These are phyloP conservation scores for Dioscorea dumetorum DNA, from an alignment of 106 monocot genomes.

Conservation along the genomic window DNA sequence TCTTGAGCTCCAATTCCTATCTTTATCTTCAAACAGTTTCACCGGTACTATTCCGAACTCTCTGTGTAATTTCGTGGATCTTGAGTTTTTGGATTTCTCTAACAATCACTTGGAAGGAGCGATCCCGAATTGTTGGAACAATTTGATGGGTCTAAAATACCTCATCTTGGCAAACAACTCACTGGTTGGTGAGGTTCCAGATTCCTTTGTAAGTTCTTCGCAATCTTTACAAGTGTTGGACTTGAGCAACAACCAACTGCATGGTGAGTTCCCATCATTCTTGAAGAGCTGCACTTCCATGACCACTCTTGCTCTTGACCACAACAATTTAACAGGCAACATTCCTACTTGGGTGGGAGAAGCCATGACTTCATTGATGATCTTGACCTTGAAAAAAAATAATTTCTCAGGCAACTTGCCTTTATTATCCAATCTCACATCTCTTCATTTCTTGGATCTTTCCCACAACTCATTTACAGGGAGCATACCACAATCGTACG, in stretches of 20 bases:
- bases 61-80: not conserved
- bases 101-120: not conserved
- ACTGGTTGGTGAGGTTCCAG: conserved; percentile 1
- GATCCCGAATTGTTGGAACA: conserved; percentile 10
- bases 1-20: not conserved
- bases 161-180: conserved; percentile 3
- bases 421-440: not conserved
- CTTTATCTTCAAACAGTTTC: conserved; percentile 1
- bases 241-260: conserved; percentile 13
- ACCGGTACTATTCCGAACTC: conserved; percentile 3
- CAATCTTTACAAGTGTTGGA: conserved; percentile 5
- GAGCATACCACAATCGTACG: not conserved
- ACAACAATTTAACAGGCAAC: not conserved
- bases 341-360: not conserved
- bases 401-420: not conserved
- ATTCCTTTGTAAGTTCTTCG: not conserved
- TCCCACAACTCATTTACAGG: not conserved
- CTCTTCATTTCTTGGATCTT: not conserved
- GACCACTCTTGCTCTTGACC: not conserved
- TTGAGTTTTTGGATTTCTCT: conserved; percentile 1
- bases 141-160: not conserved
- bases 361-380: not conserved
- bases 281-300: conserved; percentile 9
- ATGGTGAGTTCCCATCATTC: conserved; percentile 11
- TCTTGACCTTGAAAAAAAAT: not conserved